Base-by-base conservation (phyloP, 23 red algal genomes). In the Agarophyton chilense region DNA sequence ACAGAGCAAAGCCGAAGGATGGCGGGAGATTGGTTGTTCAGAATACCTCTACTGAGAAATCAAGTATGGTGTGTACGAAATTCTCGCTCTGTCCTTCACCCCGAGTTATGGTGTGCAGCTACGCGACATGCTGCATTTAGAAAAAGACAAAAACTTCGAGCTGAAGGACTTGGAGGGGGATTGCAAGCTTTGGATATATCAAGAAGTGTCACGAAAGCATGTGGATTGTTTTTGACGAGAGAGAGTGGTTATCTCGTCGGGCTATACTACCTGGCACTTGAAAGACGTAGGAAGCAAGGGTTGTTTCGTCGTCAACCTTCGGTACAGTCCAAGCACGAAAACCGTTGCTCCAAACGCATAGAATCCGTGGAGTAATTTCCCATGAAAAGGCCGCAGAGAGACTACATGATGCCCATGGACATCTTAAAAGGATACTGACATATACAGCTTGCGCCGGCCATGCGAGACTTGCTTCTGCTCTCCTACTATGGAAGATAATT, bases 401-500 rank as follows among this genome's bases (percentile, higher is more conserved):
- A 92, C 52, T 29, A 73, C 13, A 24, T 92, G 50, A 12, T 47
- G 31, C 54, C 39, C 19, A 53, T 71, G 35, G 76, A 92, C 42
- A 29, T 92, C 7, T 21, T 4, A 35, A 80, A 70, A 28, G 88
- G 62, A 6, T 92, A 82, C 32, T 17, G 65, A 9, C 74, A 80
- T 1, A 44, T 92, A 16, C 46, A 51, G 2, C 45, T 92, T 3
- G 25, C 17, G 0, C 88, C 88, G 12, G 38, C 52, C 6, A 73
- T 82, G 76, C 54, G 53, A 34, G 78, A 81, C 76, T 92, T 63
- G 47, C 75, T 92, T 24, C 74, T 82, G 1, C 82, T 81, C 58
- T 19, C 10, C 0, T 92, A 42, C 35, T 13, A 60, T 19, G 88
- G 58, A 4, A n/a, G 21, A 4, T 81, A 32, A 35, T 92, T 74